phyloP scores from a whole-genome alignment of 805 yeast genomes.

The Blastobotrys americana region DNA sequence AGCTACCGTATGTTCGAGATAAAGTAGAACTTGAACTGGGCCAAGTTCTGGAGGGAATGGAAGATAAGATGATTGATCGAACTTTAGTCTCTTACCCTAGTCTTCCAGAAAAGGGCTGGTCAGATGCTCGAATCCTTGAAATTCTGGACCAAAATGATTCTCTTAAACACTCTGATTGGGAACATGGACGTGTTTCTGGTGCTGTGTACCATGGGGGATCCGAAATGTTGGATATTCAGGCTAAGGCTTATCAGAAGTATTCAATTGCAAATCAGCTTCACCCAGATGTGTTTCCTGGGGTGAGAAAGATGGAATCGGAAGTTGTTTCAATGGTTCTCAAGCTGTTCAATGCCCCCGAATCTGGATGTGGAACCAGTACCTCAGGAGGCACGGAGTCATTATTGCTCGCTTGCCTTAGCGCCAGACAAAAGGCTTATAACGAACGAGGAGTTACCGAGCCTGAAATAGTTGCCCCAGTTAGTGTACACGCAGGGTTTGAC shows the following conservation, averaged over 20 bases:
- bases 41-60: conserved; percentile 43
- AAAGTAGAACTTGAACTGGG: conserved; percentile 57
- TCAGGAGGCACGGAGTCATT: conserved; percentile 96
- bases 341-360: conserved; percentile 72
- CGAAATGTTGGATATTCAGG: conserved; percentile 66
- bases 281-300: conserved; percentile 95
- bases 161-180: conserved; percentile 71
- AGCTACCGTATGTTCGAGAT: conserved; percentile 46
- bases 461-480: conserved; percentile 81
- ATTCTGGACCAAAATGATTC: conserved; percentile 40
- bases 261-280: conserved; percentile 91
- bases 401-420: conserved; percentile 77
- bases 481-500: conserved; percentile 92
- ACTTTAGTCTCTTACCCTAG: conserved; percentile 22
- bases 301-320: conserved; percentile 93
- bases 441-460: conserved; percentile 57
- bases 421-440: conserved; percentile 60
- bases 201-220: conserved; percentile 95
- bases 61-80: conserved; percentile 50
- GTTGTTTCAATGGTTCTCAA: conserved; percentile 84
- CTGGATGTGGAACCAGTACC: conserved; percentile 73
- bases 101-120: conserved; percentile 58
- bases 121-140: conserved; percentile 38
- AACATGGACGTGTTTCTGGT: conserved; percentile 80
- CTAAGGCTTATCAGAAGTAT: conserved; percentile 65